Evolutionary conservation across 495 filamentous ascomycete species (phyloP).

Genomic region (Penicillium argentinense): DNA sequence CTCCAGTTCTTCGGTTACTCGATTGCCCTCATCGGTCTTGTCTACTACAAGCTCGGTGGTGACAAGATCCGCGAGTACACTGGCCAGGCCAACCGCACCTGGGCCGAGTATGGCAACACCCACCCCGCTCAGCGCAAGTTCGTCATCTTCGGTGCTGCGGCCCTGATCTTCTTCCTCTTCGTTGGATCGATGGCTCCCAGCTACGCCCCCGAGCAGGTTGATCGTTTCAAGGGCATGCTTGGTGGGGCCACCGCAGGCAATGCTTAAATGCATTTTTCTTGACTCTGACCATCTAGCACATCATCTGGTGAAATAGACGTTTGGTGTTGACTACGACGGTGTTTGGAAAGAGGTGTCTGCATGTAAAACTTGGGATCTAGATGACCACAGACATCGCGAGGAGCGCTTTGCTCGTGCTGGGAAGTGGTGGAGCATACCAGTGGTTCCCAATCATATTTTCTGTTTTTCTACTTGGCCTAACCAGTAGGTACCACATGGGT

Average conservation of each 20-base stretch:
- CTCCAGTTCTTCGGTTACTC: slow-evolving; percentile 95
- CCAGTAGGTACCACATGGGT: too few species aligned
- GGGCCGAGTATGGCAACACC: slow-evolving; percentile 81
- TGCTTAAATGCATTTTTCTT: slow-evolving; percentile 24
- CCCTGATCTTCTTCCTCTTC: slow-evolving; percentile 67
- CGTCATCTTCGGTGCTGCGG: slow-evolving; percentile 60
- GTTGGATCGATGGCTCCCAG: slow-evolving; percentile 58
- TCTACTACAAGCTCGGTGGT: slow-evolving; percentile 95
- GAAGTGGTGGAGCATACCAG: background rate
- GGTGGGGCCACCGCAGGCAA: slow-evolving; percentile 42
- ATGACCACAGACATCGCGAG: background rate
- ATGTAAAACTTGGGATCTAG: background rate
- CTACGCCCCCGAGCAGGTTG: slow-evolving; percentile 42
- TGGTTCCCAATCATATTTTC: slow-evolving; percentile 4
- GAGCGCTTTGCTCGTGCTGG: background rate
- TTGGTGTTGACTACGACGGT: background rate
- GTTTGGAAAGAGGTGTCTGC: background rate
- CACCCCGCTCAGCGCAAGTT: slow-evolving; percentile 76
- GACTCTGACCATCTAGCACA: background rate
- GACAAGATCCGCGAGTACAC: slow-evolving; percentile 81
- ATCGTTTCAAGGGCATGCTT: slow-evolving; percentile 43
- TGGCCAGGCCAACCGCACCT: slow-evolving; percentile 63
- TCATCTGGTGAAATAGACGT: slow-evolving; percentile 1
- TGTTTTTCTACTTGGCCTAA: too few species aligned
- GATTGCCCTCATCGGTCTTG: slow-evolving; percentile 83